Evolutionary conservation across 352 stramenopile species (phyloP), one percentile per base, ranked within the genome.

Genomic region (Phytophthora parvispora): DNA sequence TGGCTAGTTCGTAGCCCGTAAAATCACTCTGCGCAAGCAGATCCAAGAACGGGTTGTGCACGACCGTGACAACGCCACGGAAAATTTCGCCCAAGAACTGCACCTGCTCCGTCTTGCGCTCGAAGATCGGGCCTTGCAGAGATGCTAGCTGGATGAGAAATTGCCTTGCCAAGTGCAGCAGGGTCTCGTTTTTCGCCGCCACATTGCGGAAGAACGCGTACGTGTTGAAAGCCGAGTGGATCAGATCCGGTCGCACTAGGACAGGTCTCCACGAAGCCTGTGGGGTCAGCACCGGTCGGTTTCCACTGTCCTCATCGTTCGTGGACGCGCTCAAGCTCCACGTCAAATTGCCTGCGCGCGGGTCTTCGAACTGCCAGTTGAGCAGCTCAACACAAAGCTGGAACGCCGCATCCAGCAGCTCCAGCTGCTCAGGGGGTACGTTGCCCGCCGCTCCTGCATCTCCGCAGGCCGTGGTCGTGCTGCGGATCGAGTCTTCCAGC

Each of bases 191-290:
- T 32, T 89, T 84, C 43, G 77, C 79, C 28, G 84, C 75, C 31
- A 94, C 67, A 52, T 82, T 88, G 12, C 87, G 83, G 56, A 94
- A 92, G 54, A 92, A 92, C 20, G 81, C 84, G 71, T 95, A 95
- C 29, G 87, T 94, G 64, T 95, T 93, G 71, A 93, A 95, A 9
- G 86, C 86, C n/a, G 84, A 87, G 70, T 95, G 86, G 68, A 95
- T 94, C 50, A 95, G 75, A 67, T 87, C 81, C 2, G 80, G 81
- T 5, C 86, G 84, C 28, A 93, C 80, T 1, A 96, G 66, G 27
- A 92, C 76, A 13, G 82, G 76, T 51, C 87, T 87, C 85, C 87
- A 95, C 0, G 84, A 89, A 22, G 85, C 75, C 57, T 90, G 75
- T 6, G 89, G 84, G 12, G 69, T 82, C 56, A 94, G 74, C 20